A percentile compares a stretch with the other conserved stretches of the same genome.
Evolutionary conservation across 2,329 filamentous ascomycete species (phyloP).

Genomic region (Plectosphaerella plurivora): DNA sequence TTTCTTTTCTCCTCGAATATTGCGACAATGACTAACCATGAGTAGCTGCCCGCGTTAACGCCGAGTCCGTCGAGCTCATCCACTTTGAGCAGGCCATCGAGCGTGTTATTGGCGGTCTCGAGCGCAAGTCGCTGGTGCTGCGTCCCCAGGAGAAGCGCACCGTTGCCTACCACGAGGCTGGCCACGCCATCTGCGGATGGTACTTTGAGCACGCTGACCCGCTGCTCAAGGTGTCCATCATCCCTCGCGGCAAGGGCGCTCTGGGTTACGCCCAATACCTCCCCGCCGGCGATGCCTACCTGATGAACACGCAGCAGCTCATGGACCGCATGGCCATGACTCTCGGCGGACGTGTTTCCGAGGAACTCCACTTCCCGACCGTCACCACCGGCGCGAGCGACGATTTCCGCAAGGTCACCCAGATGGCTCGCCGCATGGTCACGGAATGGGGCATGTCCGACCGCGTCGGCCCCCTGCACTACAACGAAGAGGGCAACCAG

Average conservation of each 20-base stretch:
- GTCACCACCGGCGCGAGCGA: conserved; percentile 94
- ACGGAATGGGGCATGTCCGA: conserved; percentile 99
- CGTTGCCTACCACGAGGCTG: conserved; percentile 96
- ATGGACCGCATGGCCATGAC: conserved; percentile 99
- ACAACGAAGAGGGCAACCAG: conserved; percentile 76
- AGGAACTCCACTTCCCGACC: conserved; percentile 94
- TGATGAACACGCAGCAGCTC: conserved; percentile 92
- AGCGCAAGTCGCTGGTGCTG: conserved; percentile 95
- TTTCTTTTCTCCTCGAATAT: neutral
- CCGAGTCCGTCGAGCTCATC: conserved; percentile 74
- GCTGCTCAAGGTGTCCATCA: conserved; percentile 96
- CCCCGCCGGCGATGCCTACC: conserved; percentile 84
- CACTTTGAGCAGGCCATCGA: conserved; percentile 99
- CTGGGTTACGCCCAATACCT: conserved; percentile 96
- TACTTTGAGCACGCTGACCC: conserved; percentile 96
- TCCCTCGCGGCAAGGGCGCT: conserved; percentile 89
- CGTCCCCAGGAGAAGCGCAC: conserved; percentile 91
- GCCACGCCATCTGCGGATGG: conserved; percentile 98
- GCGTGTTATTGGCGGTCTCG: conserved; percentile 90
- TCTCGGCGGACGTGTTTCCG: conserved; percentile 87
- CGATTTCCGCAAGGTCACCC: conserved; percentile 97
- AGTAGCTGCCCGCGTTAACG: conserved; percentile 76
- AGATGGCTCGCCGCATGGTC: conserved; percentile 95
- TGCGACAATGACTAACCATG: conserved; percentile 30
- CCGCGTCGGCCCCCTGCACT: conserved; percentile 90